Evolutionary conservation across 2,329 filamentous ascomycete species (phyloP), one percentile per base, ranked within the genome.

Genomic region (Coniochaeta sp.): DNA sequence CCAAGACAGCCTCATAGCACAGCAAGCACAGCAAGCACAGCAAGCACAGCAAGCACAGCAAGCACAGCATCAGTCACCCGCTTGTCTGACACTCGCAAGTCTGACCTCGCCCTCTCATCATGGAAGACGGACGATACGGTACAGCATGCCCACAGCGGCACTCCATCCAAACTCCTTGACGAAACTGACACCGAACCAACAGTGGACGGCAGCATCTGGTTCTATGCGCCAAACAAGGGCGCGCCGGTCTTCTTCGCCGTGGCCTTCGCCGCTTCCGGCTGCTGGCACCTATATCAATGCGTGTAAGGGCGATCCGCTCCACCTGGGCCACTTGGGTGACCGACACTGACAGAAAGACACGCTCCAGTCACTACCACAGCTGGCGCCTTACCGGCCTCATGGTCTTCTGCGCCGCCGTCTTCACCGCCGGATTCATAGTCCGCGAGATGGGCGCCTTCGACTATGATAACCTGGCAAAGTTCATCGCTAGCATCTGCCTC

Each of bases 291-390:
- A n/a, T 59, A 52, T 50, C 58, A 65, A 59, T 57, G 28, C 44
- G 17, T 44, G 59, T 60, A 32, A 60, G 62, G 57, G n/a, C 36
- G n/a, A 68, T 79, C 32, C 63, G 65, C 50, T 69, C 63, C 40
- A 68, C 74, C 2, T 71, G 86, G 4, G 81, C 78, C 12, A 73
- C 87, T 2, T 86, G 86, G 66, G 66, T 71, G 40, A 81, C 84
- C n/a, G 83, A 69, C 86, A 82, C 71, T 85, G 84, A 52, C 44
- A 14, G 3, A 12, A n/a, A n/a, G n/a, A 63, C 75, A 57, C 67
- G 80, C n/a, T 72, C 0, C 64, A 75, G 74, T 34, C 73, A 69
- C 54, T 74, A 78, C 66, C 75, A 74, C 55, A 75, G 72, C 64
- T 80, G 73, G 71, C 72, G 72, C 42, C 67, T 76, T 32, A 76